Base-by-base conservation (phyloP, 176 grass and related monocot genomes). In the Oryza meyeriana region DNA sequence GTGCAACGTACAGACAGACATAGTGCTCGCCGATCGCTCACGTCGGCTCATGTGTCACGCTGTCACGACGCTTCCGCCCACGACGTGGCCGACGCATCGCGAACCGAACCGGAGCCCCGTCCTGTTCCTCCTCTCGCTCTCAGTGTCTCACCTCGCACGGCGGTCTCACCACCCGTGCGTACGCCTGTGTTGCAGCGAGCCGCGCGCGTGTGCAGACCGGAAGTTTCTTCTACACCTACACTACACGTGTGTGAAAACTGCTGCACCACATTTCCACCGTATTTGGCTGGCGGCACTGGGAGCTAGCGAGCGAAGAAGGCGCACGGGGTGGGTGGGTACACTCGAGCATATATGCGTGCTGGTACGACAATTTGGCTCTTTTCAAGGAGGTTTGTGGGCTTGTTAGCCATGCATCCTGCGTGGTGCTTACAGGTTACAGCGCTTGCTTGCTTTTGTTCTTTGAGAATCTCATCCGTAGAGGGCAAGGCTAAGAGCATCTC, bases 1-100 rank as follows among this genome's bases (percentile, higher is more conserved):
- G 6, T 20, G 35, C 5, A 3, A 35, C 31, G 64, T 12, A 20
- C 1, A 2, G 3, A 4, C 32, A 4, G 32, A 1, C 32, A 33
- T 4, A 1, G 32, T 4, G 32, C 32, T 0, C 18, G 72, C 8
- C 2, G 61, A 67, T 3, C 3, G 12, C 26, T 48, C 28, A 11
- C 80, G 59, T 52, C 41, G n/a, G 61, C 71, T 35, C 81, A 34
- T 74, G 59, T 83, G 71, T 74, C 67, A 71, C n/a, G 20, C 39
- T 12, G 40, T 39, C 55, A 59, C 62, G 12, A 10, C 27, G 11
- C 27, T 22, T 12, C n/a, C 59, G 59, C 4, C 10, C 24, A 25
- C 59, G 59, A 27, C 59, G 61, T 63, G 61, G 61, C 26, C 61
- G 26, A 63, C 61, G 11, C 25, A 12, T 10, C 2, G 25, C 25